Evolutionary conservation across 495 filamentous ascomycete species (phyloP), one percentile per base, ranked within the genome.

Genomic region (Penicillium simplicissimum): DNA sequence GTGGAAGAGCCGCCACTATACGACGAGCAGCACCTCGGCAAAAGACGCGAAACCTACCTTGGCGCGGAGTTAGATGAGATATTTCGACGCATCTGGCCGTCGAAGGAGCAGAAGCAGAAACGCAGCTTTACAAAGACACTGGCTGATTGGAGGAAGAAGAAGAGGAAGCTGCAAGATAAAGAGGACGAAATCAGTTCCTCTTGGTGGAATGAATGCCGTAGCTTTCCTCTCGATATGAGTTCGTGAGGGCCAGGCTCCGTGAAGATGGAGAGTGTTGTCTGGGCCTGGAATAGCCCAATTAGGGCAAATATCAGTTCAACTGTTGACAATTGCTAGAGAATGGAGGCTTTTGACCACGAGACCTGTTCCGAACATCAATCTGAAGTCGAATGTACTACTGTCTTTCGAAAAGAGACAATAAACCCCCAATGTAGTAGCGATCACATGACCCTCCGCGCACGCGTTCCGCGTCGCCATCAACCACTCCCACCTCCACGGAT

Each of bases 371-470:
- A 31, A 7, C 28, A 31, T 31, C 28, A 31, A 4, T 31, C 6
- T 31, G 28, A 7, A 31, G 28, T 31, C 6, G 28, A 23, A 23
- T 23, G 11, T 11, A 45, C 17, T 23, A 15, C 15, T 6, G 14
- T 7, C 37, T n/a, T 8, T 0, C 42, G 7, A 17, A 42, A 42
- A 42, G 38, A 7, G 17, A 17, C 42, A 23, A 45, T 45, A 45
- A 45, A 17, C 21, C 42, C 42, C 42, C 17, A 13, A 45, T 45
- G 42, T 19, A 45, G 42, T 8, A 8, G 19, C 31, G 48, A 52
- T 52, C 48, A 52, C 48, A 52, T 52, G 48, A 52, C 48, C 8
- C 48, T 31, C 25, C 48, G 48, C 28, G 48, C 48, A 25, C 48
- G 48, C 15, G 48, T 31, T 51, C 48, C 48, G 48, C 48, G 48